These are phyloP conservation scores for Solanum appendiculatum DNA, from an alignment of 257 asterid genomes.

Conservation along the genomic window DNA sequence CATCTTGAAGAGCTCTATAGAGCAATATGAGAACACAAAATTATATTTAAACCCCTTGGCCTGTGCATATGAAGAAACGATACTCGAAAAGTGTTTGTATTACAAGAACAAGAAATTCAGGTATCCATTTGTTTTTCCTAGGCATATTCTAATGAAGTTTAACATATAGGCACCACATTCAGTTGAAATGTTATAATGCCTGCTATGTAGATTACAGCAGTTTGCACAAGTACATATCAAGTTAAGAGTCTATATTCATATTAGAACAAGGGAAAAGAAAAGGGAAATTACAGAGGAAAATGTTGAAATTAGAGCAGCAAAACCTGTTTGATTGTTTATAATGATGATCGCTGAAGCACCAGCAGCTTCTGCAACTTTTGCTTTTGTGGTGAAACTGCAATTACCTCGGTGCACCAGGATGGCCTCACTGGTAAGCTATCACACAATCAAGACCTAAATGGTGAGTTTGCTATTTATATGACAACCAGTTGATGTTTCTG, in stretches of 20 bases:
- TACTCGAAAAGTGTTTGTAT: neutral
- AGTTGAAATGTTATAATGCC: neutral
- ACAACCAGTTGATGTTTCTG: neutral
- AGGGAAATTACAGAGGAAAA: neutral
- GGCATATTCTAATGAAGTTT: neutral
- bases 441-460: neutral
- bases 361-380: conserved; percentile 77
- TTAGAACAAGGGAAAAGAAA: neutral
- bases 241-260: neutral
- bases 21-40: neutral
- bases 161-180: neutral
- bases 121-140: neutral
- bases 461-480: neutral
- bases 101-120: neutral
- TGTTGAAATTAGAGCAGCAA: conserved; percentile 1
- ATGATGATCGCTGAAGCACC: conserved; percentile 84
- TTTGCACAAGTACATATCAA: neutral
- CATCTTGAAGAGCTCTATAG: conserved; percentile 96
- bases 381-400: conserved; percentile 84
- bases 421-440: conserved; percentile 73
- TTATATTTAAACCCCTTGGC: neutral
- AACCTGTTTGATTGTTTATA: conserved; percentile 77
- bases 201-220: neutral
- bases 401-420: conserved; percentile 83
- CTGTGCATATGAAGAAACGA: neutral